These are phyloP conservation scores for Penicillium manginii DNA, from an alignment of 495 filamentous ascomycete species.

Conservation along the genomic window DNA sequence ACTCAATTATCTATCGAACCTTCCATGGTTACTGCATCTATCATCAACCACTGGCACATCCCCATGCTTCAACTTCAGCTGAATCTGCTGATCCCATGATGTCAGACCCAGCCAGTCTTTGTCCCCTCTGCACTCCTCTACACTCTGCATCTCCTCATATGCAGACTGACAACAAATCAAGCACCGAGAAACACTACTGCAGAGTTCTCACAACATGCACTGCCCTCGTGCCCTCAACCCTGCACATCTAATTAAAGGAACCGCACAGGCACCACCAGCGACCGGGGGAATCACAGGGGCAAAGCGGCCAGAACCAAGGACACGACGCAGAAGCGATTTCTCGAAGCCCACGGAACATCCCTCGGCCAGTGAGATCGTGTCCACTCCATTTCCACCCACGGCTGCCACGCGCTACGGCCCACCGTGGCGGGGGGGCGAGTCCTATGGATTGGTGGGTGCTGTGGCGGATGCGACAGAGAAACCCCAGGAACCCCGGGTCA, in stretches of 20 bases:
- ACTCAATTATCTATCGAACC: too few species aligned
- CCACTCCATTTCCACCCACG: background rate
- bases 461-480: background rate
- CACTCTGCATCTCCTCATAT: too few species aligned
- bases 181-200: background rate
- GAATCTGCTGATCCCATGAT: conserved; percentile 1
- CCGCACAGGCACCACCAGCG: background rate
- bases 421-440: background rate
- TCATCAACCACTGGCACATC: background rate
- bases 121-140: too few species aligned
- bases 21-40: background rate
- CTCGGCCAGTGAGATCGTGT: background rate
- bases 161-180: too few species aligned
- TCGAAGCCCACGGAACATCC: background rate
- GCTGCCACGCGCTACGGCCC: conserved; percentile 1
- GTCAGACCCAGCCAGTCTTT: background rate
- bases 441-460: background rate
- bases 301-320: conserved; percentile 4
- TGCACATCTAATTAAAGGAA: background rate
- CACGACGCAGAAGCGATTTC: background rate
- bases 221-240: background rate
- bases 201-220: background rate
- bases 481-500: too few species aligned
- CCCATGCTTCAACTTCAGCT: background rate
- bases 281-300: background rate